A percentile compares a stretch with the other conserved stretches of the same genome.
These are phyloP conservation scores for Fusarium algeriense DNA, from an alignment of 2,329 filamentous ascomycete genomes.

Conservation along the genomic window DNA sequence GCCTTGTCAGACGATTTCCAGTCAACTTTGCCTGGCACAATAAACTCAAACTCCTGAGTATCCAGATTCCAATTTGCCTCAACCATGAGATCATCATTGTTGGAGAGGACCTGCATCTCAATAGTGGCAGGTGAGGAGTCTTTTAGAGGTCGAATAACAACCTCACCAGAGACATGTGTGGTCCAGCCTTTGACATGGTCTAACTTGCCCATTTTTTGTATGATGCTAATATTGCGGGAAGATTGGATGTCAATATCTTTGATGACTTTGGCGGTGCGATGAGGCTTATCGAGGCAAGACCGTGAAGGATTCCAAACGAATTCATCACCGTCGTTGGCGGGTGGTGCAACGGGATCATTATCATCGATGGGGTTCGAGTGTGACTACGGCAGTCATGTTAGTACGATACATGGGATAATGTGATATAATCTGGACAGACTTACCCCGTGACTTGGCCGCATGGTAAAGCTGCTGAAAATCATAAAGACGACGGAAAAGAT, in stretches of 20 bases:
- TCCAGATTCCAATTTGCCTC: conserved; percentile 50
- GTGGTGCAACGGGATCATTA: conserved; percentile 43
- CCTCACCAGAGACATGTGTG: conserved; percentile 59
- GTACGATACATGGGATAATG: not conserved
- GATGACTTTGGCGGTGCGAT: not conserved
- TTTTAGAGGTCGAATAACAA: conserved; percentile 58
- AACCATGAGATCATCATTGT: conserved; percentile 57
- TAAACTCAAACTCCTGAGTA: conserved; percentile 55
- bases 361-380: conserved; percentile 37
- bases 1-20: conserved; percentile 42
- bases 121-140: conserved; percentile 53
- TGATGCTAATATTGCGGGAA: conserved; percentile 54
- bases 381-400: conserved; percentile 17
- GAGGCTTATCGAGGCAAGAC: conserved; percentile 43
- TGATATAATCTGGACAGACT: not conserved
- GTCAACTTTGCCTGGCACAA: conserved; percentile 53
- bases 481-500: conserved; percentile 51
- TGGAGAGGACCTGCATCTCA: conserved; percentile 60
- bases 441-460: conserved; percentile 46
- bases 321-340: conserved; percentile 34
- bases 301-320: conserved; percentile 46
- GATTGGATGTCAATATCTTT: conserved; percentile 48
- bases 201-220: conserved; percentile 52
- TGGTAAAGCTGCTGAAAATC: conserved; percentile 43
- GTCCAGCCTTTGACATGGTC: conserved; percentile 36